phyloP scores from a whole-genome alignment of 2,329 filamentous ascomycete genomes.

The Kalaharituber pfeilii region DNA sequence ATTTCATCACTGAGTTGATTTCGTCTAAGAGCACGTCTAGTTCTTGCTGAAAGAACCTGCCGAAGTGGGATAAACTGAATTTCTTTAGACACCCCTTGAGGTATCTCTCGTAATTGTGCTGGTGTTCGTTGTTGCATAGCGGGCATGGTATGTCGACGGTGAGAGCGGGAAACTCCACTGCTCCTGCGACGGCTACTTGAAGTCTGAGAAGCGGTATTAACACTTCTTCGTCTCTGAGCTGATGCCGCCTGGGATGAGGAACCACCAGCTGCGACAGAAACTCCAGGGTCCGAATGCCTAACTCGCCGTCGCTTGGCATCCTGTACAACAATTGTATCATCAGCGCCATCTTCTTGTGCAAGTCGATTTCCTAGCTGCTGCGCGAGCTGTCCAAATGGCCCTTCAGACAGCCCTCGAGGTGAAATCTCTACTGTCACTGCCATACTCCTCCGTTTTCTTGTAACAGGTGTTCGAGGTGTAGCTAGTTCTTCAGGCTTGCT shows the following conservation, averaged over 20 bases:
- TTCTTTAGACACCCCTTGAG: slow-evolving; percentile 9
- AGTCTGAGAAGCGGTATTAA: neutral
- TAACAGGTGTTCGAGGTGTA: neutral
- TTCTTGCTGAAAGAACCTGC: slow-evolving; percentile 16
- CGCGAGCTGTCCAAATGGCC: too few relatives aligned
- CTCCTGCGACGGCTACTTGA: slow-evolving; percentile 7
- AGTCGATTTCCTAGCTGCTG: too few relatives aligned
- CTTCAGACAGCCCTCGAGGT: neutral
- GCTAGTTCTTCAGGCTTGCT: neutral
- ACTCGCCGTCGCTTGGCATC: neutral
- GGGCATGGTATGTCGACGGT: slow-evolving; percentile 16
- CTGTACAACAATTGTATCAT: neutral
- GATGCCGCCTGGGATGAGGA: neutral
- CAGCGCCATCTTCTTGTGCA: neutral
- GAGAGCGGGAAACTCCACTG: neutral
- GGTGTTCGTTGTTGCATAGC: slow-evolving; percentile 3
- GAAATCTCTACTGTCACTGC: neutral
- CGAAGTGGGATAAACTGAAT: slow-evolving; percentile 17
- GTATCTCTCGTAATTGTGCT: slow-evolving; percentile 2
- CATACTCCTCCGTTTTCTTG: neutral
- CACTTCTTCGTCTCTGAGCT: neutral
- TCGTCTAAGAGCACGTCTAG: slow-evolving; percentile 16
- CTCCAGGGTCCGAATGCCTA: neutral
- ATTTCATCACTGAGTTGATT: slow-evolving; percentile 19
- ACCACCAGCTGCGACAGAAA: too few relatives aligned